Evolutionary conservation across 176 grass and related monocot genomes (phyloP).

Genomic region (Miscanthus lutarioriparius): DNA sequence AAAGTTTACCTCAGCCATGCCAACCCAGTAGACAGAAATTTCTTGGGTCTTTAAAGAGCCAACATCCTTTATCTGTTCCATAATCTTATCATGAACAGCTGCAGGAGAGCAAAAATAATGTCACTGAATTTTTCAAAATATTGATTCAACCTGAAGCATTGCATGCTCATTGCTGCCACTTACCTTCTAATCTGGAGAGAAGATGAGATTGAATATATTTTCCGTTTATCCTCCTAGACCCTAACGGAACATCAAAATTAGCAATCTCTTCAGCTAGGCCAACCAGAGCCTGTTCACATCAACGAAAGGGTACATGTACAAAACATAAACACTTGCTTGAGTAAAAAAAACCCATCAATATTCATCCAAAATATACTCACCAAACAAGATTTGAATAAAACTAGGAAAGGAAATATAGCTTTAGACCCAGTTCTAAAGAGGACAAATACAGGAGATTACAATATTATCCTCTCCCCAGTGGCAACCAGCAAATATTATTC

Average conservation of each 20-base stretch:
- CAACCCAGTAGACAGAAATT: constrained; percentile 66
- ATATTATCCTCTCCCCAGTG: neutral
- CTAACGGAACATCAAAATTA: constrained; percentile 62
- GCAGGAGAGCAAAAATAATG: constrained; percentile 24
- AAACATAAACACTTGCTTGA: constrained; percentile 24
- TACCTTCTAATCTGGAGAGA: constrained; percentile 88
- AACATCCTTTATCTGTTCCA: constrained; percentile 72
- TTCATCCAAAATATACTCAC: constrained; percentile 14
- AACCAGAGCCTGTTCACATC: constrained; percentile 78
- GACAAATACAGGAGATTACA: neutral
- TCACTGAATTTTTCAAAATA: neutral
- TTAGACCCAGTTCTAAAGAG: neutral
- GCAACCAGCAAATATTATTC: neutral
- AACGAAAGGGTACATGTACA: constrained; percentile 35
- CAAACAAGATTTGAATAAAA: constrained; percentile 1
- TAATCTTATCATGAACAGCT: constrained; percentile 74
- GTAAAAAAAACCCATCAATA: constrained; percentile 20
- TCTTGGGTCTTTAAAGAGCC: constrained; percentile 66
- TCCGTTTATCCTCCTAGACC: constrained; percentile 84
- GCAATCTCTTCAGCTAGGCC: constrained; percentile 90
- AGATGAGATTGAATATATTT: constrained; percentile 96
- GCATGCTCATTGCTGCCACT: neutral
- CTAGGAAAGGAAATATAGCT: neutral
- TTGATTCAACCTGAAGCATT: constrained; percentile 29
- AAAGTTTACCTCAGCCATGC: constrained; percentile 92